Base-by-base conservation (phyloP, 805 yeast species). In the Saturnispora saitoi region DNA sequence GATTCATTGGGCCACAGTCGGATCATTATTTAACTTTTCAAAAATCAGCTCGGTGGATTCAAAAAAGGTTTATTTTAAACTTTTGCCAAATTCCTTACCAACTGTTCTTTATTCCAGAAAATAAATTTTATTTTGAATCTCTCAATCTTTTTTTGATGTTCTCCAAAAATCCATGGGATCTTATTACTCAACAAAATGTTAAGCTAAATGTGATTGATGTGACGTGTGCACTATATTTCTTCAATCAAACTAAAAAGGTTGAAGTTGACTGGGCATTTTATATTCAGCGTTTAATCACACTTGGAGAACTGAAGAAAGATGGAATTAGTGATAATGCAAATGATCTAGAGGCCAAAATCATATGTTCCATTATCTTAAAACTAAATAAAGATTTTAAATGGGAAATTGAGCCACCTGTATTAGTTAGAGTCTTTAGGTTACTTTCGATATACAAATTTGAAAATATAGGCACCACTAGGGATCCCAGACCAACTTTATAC, bases 211-310 rank as follows among this genome's bases (percentile, higher is more conserved):
- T 45, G 29, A 4, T 45, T 6, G 56, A 57, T 41, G 59, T 63
- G 14, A 50, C 58, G 2, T 51, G 51, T 17, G 59, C 58, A 30
- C 45, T 63, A 1, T 63, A 57, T 41, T 61, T 61, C 31, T 34
- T 64, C 17, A 58, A 60, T 30, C 55, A 64, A 5, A 48, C 47
- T 31, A 26, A 46, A 3, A 53, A 52, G 5, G 60, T 63, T 10
- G 45, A 58, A 17, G 56, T 54, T 15, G 64, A 64, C 50, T 65
- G 69, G 69, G 66, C 60, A 29, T 61, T 48, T 32, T 64, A 56
- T 40, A 52, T 58, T 29, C 43, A 54, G n/a, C 59, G 53, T 24
- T 17, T 58, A 11, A 43, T 37, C 6, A 1, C 20, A 4, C 19
- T 52, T 3, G 45, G 38, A n/a, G 46, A 39, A 20, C 28, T 17